Percentiles rank a stretch among this genome's conserved stretches.
These are phyloP conservation scores for Aspergillus eucalypticola DNA, from an alignment of 2,329 filamentous ascomycete species.

Conservation along the genomic window DNA sequence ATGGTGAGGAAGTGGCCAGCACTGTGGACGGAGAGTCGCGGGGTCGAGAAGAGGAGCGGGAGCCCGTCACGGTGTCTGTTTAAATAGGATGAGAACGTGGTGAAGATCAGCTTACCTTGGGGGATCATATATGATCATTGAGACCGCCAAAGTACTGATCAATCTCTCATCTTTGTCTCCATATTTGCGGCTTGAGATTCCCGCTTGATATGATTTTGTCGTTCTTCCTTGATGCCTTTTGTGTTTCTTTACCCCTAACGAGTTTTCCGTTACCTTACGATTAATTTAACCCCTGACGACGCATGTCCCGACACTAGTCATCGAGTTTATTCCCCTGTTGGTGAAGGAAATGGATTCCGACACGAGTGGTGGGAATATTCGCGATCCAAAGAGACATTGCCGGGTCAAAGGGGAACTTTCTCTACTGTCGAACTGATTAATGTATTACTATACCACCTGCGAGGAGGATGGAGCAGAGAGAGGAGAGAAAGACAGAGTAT, in stretches of 20 bases:
- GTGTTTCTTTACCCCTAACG: slow-evolving; percentile 4
- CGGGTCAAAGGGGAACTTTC: neutral
- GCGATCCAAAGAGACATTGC: slow-evolving; percentile 1
- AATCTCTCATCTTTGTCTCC: slow-evolving; percentile 5
- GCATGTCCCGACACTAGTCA: neutral
- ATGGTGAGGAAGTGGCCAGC: slow-evolving; percentile 42
- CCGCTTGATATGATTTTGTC: slow-evolving; percentile 14
- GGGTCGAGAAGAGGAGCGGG: slow-evolving; percentile 40
- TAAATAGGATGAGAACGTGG: slow-evolving; percentile 3
- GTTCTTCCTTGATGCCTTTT: neutral
- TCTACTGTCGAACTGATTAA: slow-evolving; percentile 15
- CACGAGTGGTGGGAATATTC: neutral
- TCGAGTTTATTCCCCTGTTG: neutral
- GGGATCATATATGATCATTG: neutral
- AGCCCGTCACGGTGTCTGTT: slow-evolving; percentile 27
- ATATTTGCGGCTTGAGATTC: slow-evolving; percentile 15
- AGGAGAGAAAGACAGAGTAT: neutral
- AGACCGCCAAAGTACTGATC: slow-evolving; percentile 8
- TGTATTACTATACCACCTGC: slow-evolving; percentile 23
- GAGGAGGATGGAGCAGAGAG: neutral
- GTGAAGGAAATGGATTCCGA: neutral
- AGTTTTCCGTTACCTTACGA: slow-evolving; percentile 3
- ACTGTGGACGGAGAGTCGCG: slow-evolving; percentile 35
- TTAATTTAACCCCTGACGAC: slow-evolving; percentile 5
- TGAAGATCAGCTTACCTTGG: neutral